Conservation (phyloP, 1,284 basidiomycete genomes). For the Trametes polyzona region DNA sequence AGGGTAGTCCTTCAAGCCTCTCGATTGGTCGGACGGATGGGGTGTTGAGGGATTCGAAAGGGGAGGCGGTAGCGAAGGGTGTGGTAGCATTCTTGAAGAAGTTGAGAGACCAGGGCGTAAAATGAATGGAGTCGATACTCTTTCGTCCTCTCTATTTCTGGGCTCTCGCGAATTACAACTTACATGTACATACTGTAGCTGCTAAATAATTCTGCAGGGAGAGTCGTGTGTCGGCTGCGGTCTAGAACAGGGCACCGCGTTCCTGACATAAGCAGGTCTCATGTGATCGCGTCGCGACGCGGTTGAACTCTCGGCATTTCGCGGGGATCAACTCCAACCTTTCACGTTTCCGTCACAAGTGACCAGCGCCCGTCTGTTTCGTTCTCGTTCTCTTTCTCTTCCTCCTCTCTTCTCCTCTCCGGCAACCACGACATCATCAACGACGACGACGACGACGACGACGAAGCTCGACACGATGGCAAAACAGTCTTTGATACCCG, state of each 20-base stretch:
- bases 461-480: slow-evolving; percentile 31
- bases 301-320: slow-evolving; percentile 28
- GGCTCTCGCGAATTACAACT: too few relatives aligned
- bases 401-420: slow-evolving; percentile 8
- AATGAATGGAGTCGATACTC: too few relatives aligned
- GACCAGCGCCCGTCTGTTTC: slow-evolving; percentile 16
- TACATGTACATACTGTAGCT: too few relatives aligned
- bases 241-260: slow-evolving; percentile 13
- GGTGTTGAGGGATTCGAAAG: slow-evolving; percentile 39
- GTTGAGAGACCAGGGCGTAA: slow-evolving; percentile 25
- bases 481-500: slow-evolving; percentile 39
- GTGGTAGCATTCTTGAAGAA: slow-evolving; percentile 55
- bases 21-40: slow-evolving; percentile 18
- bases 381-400: slow-evolving; percentile 13
- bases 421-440: slow-evolving; percentile 31
- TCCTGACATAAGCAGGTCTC: slow-evolving; percentile 22
- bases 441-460: slow-evolving; percentile 32
- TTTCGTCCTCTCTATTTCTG: background rate
- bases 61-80: slow-evolving; percentile 49
- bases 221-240: background rate
- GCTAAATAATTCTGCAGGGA: too few relatives aligned
- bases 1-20: slow-evolving; percentile 24
- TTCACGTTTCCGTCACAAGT: slow-evolving; percentile 29
- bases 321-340: slow-evolving; percentile 32
- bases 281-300: slow-evolving; percentile 35